Evolutionary conservation across 495 filamentous ascomycete genomes (phyloP), one percentile per base, ranked within the genome.

Genomic region (Ascobolus immersus): DNA sequence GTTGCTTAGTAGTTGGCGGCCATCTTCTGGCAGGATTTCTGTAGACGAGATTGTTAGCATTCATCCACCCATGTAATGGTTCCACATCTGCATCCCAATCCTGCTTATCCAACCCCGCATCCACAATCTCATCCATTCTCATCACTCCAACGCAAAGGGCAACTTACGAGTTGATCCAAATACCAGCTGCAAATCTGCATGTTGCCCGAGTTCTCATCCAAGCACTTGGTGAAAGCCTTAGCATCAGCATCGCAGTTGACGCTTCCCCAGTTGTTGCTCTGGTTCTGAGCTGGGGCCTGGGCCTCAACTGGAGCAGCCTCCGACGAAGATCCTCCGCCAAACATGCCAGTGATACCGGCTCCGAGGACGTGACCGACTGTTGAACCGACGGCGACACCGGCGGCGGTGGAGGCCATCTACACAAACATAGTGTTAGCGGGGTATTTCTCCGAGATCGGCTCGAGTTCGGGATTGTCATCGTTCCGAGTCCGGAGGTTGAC

Each of bases 161-260:
- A 37, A 54, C 53, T 33, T 55, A 69, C 63, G 52, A 96, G 60
- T 66, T 96, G 86, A 55, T 94, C 84, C 45, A 96, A 55, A 53
- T 96, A 96, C 86, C 86, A 96, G 40, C 72, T 70, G 59, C 86
- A 96, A 46, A 91, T 91, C 52, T 75, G 71, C 73, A 94, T 71
- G 53, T 86, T 74, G 36, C 89, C 89, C 46, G 68, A 54, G 54
- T 96, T 73, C 44, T 96, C 73, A 50, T 93, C 80, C 68, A 96
- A 69, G 65, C 86, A 96, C 57, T 73, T 70, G 40, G 79, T 79
- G 67, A 96, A 92, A 55, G 63, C 64, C 54, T 68, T 70, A 18
- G 79, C 73, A 44, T 89, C 81, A 10, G 58, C 64, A 35, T 69
- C 66, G 56, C 86, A 96, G 58, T 72, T 63, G 49, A 63, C 60